phyloP scores from a whole-genome alignment of 306 rosid species.

The Nissolia schottii region DNA sequence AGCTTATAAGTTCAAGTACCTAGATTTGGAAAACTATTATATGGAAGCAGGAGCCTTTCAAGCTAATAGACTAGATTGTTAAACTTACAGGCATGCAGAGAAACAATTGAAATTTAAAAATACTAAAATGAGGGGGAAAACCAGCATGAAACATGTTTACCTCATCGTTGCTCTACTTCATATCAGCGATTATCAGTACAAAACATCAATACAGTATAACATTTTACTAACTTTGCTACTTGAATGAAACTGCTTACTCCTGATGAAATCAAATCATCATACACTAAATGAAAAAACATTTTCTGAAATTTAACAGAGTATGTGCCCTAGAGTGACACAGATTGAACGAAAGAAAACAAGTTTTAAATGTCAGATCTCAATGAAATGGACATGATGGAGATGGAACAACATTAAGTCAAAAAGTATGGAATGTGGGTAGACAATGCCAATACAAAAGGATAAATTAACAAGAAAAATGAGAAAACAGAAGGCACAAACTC shows the following conservation, averaged over 20 bases:
- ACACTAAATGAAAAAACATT: background rate
- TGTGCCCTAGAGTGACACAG: background rate
- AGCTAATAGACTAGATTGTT: constrained; percentile 11
- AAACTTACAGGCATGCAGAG: background rate
- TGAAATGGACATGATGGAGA: background rate
- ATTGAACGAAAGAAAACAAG: background rate
- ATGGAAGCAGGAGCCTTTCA: constrained; percentile 4
- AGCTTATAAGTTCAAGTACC: constrained; percentile 10
- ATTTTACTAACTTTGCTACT: background rate
- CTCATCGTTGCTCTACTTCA: background rate
- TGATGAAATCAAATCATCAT: background rate
- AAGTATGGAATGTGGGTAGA: constrained; percentile 5
- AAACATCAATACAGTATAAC: too few relatives aligned
- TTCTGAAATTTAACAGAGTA: background rate
- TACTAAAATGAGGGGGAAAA: background rate
- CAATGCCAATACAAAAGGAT: background rate
- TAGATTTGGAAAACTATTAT: background rate
- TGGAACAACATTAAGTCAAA: background rate
- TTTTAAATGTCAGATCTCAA: background rate
- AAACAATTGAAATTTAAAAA: background rate
- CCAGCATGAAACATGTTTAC: background rate
- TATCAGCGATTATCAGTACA: background rate
- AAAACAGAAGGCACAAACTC: background rate
- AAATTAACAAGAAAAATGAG: background rate
- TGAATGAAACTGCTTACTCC: background rate